These are phyloP conservation scores for Eucalyptus marginata DNA, from an alignment of 345 rosid genomes.

Conservation along the genomic window DNA sequence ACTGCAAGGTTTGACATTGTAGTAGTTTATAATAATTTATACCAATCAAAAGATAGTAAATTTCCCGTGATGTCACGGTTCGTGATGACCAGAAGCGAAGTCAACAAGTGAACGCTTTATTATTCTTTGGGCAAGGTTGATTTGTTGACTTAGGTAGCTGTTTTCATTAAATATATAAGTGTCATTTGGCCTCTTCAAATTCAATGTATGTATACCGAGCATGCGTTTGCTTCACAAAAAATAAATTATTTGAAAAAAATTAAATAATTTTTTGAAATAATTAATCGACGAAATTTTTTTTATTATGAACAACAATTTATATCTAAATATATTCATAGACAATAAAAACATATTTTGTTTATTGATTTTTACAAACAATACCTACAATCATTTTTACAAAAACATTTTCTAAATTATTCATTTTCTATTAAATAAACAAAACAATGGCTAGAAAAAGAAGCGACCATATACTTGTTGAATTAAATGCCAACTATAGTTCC, in stretches of 20 bases:
- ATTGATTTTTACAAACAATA: no score
- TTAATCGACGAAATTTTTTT: neutral
- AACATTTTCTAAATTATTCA: no score
- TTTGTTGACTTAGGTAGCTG: neutral
- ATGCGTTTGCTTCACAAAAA: neutral
- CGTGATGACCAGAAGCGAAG: neutral
- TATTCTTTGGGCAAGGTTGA: neutral
- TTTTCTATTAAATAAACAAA: no score
- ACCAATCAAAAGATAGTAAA: neutral
- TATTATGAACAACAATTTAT: neutral
- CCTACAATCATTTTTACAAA: no score
- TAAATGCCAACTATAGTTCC: no score
- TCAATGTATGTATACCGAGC: no score
- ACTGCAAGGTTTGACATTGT: neutral
- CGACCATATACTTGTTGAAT: no score
- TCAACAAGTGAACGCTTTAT: neutral
- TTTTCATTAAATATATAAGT: neutral
- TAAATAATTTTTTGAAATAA: neutral
- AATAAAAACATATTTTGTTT: no score
- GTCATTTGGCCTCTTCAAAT: neutral
- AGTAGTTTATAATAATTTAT: neutral
- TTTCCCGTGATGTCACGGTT: neutral
- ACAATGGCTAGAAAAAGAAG: no score
- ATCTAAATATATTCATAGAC: fast-evolving
- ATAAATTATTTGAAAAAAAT: neutral